phyloP scores from a whole-genome alignment of 2,329 filamentous ascomycete species.

The Sarocladium strictum region DNA sequence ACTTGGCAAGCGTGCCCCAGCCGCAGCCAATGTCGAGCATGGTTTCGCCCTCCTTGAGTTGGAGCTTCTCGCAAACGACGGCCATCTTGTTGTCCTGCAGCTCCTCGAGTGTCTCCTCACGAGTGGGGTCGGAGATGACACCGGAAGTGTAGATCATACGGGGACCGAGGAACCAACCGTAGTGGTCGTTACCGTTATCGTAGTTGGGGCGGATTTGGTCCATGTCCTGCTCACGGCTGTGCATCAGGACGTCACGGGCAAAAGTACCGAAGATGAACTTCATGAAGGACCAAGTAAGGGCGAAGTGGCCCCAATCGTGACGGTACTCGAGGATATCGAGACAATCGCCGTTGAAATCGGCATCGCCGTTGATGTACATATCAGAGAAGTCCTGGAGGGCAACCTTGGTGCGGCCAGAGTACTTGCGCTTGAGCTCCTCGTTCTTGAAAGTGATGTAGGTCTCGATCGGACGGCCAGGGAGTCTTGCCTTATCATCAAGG shows the following conservation, averaged over 20 bases:
- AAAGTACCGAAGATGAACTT: slow-evolving; percentile 76
- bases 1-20: slow-evolving; percentile 94
- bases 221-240: slow-evolving; percentile 73
- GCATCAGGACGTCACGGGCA: slow-evolving; percentile 85
- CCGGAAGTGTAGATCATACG: slow-evolving; percentile 99
- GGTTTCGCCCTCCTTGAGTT: slow-evolving; percentile 69
- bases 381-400: slow-evolving; percentile 93
- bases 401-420: slow-evolving; percentile 73
- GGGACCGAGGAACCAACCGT: slow-evolving; percentile 95
- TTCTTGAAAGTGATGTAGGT: slow-evolving; percentile 83
- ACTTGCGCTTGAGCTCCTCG: slow-evolving; percentile 55
- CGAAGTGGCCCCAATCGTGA: slow-evolving; percentile 95
- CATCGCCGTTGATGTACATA: slow-evolving; percentile 94
- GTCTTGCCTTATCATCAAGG: slow-evolving; percentile 85
- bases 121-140: slow-evolving; percentile 80
- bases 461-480: slow-evolving; percentile 81
- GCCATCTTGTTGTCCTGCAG: slow-evolving; percentile 97
- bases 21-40: slow-evolving; percentile 95
- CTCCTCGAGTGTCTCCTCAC: slow-evolving; percentile 87
- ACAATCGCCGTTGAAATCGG: slow-evolving; percentile 91
- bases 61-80: slow-evolving; percentile 94
- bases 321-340: slow-evolving; percentile 88
- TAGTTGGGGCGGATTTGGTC: slow-evolving; percentile 98
- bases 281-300: slow-evolving; percentile 83
- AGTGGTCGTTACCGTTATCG: slow-evolving; percentile 96